These are phyloP conservation scores for Coleophoma cylindrospora DNA, from an alignment of 2,329 filamentous ascomycete species.

Conservation along the genomic window DNA sequence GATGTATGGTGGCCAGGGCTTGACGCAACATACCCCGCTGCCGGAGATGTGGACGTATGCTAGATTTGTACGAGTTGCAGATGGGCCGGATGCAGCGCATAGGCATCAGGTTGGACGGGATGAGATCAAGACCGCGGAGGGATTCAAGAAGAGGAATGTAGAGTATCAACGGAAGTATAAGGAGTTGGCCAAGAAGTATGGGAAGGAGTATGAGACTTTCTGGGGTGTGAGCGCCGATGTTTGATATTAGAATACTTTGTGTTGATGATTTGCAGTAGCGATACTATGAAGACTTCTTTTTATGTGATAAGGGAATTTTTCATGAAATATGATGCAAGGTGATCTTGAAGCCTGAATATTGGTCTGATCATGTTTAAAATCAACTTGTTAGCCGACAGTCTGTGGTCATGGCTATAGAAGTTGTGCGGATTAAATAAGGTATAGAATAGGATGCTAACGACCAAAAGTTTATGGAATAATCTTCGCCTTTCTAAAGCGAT, in stretches of 20 bases:
- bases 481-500: conserved; percentile 35
- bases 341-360: too few relatives aligned
- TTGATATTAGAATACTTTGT: background rate
- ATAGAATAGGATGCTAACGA: too few relatives aligned
- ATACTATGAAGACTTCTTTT: too few relatives aligned
- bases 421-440: too few relatives aligned
- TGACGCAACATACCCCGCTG: conserved; percentile 35
- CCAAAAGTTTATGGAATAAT: conserved; percentile 28
- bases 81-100: conserved; percentile 35
- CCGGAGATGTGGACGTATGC: conserved; percentile 38
- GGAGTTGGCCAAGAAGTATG: conserved; percentile 6
- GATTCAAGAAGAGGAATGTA: conserved; percentile 27
- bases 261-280: too few relatives aligned
- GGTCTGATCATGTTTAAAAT: too few relatives aligned
- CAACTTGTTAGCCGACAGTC: background rate
- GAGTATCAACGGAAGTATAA: conserved; percentile 25
- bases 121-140: conserved; percentile 33
- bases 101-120: conserved; percentile 35
- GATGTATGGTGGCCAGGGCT: conserved; percentile 34
- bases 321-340: too few relatives aligned
- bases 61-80: conserved; percentile 33
- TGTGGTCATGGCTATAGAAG: too few relatives aligned
- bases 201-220: conserved; percentile 9
- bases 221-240: conserved; percentile 5
- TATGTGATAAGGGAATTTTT: too few relatives aligned